Percentiles rank a stretch among this genome's conserved stretches.
Conservation (phyloP, 2,329 filamentous ascomycete species). For the Davidsoniella eucalypti region DNA sequence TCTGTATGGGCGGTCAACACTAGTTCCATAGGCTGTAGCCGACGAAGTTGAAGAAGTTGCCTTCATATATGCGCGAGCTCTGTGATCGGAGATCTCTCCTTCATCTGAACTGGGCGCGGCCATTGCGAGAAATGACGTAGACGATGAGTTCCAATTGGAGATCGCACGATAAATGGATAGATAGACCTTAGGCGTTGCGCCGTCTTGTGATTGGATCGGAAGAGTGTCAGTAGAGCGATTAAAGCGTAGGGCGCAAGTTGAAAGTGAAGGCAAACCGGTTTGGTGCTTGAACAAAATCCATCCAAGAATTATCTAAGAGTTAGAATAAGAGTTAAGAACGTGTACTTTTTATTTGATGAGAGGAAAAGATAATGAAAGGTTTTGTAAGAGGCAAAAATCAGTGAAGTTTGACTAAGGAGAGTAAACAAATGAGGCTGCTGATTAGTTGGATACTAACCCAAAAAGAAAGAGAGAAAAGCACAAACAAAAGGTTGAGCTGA, state of each 20-base stretch:
- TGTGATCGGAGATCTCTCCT: not conserved
- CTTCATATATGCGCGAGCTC: constrained; percentile 35
- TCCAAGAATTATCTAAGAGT: not conserved
- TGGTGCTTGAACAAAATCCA: constrained; percentile 3
- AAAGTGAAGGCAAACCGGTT: constrained; percentile 12
- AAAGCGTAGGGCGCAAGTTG: constrained; percentile 1
- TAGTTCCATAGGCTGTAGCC: constrained; percentile 56
- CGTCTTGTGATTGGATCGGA: constrained; percentile 1
- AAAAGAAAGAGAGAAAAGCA: not conserved
- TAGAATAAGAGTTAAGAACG: too few species aligned
- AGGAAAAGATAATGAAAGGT: too few species aligned
- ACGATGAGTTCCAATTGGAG: not conserved
- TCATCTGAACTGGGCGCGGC: not conserved
- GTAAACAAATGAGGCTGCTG: too few species aligned
- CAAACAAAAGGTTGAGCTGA: too few species aligned
- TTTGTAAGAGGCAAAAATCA: too few species aligned
- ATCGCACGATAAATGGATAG: too few species aligned
- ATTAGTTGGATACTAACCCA: too few species aligned
- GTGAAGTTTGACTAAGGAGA: too few species aligned
- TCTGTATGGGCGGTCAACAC: constrained; percentile 90
- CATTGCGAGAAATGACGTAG: not conserved
- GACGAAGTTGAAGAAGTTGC: constrained; percentile 47
- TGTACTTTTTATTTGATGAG: too few species aligned
- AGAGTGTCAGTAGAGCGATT: constrained; percentile 10
- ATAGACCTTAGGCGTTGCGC: not conserved